Conservation (phyloP, 441 rosid species). For the Mallotus japonicus region DNA sequence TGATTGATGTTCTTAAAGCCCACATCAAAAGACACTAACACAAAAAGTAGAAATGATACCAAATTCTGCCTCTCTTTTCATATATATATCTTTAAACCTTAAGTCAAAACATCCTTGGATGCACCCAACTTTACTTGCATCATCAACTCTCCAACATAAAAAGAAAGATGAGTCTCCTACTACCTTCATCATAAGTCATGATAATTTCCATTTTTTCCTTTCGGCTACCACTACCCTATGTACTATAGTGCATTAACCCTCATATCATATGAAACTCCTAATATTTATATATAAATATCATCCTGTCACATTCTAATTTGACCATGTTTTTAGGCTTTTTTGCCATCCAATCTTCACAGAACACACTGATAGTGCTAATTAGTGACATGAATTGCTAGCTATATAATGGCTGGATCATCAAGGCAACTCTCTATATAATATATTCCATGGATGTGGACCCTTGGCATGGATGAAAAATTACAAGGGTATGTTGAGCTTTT, state of each 20-base stretch:
- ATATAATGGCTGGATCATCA: neutral
- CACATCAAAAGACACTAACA: neutral
- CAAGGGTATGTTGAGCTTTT: neutral
- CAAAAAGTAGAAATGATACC: slow-evolving; percentile 14
- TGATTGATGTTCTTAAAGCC: slow-evolving; percentile 1
- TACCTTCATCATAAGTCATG: slow-evolving; percentile 36
- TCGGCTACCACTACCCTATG: slow-evolving; percentile 40
- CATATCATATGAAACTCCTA: neutral
- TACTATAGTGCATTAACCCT: slow-evolving; percentile 10
- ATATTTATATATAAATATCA: neutral
- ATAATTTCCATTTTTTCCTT: slow-evolving; percentile 26
- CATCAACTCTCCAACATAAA: neutral
- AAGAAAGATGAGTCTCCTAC: slow-evolving; percentile 23
- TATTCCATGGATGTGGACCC: neutral
- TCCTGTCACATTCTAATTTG: slow-evolving; percentile 9
- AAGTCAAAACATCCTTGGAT: slow-evolving; percentile 30
- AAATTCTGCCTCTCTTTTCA: neutral
- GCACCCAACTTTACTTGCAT: slow-evolving; percentile 26
- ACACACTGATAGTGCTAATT: too few species aligned
- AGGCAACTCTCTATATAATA: neutral
- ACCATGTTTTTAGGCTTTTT: slow-evolving; percentile 12
- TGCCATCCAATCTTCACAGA: neutral
- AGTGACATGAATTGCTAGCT: too few species aligned
- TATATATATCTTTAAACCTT: neutral
- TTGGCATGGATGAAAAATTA: neutral